Evolutionary conservation across 2,329 filamentous ascomycete genomes (phyloP), one percentile per base, ranked within the genome.

Genomic region (Diplodia mutila): DNA sequence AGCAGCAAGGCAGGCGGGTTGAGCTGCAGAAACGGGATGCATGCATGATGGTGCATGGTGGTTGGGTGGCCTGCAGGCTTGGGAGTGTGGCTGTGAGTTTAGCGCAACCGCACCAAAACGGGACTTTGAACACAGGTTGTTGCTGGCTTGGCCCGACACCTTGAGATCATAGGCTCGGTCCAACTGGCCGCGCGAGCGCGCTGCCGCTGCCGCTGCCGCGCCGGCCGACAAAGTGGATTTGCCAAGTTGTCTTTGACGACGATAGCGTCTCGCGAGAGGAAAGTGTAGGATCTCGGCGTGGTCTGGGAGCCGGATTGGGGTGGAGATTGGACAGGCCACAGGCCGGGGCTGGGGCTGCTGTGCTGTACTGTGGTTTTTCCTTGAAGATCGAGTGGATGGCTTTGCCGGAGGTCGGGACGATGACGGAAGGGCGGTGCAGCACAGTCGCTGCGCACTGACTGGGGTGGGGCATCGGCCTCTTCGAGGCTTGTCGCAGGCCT

Each of bases 321-420:
- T 49, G 59, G 42, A 37, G 42, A 63, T 34, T 46, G n/a, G 39
- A 29, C 23, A 48, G 57, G 57, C 57, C 34, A n/a, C n/a, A n/a
- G n/a, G n/a, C n/a, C n/a, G n/a, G 57, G 57, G 57, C 57, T 46
- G 42, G 57, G 57, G 57, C 57, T 46, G 42, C 57, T 34, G 46
- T 25, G 59, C 59, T 51, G 59, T 51, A 9, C 14, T 42, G 34
- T 37, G 34, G 34, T 42, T 42, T 46, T 46, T 63, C 42, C 55
- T 51, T 63, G 59, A 63, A 51, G 34, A 63, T 34, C 46, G 34
- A 25, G 42, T 51, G 11, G 53, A 57, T 21, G 42, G 21, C n/a
- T 25, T 16, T 34, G 32, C 11, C 18, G 37, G 59, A 23, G 27
- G 46, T 46, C 42, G 59, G 42, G n/a, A 63, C 49, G 59, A 51